Conservation (phyloP, 208 protist species). For the Herpetomonas samuelpessoai region DNA sequence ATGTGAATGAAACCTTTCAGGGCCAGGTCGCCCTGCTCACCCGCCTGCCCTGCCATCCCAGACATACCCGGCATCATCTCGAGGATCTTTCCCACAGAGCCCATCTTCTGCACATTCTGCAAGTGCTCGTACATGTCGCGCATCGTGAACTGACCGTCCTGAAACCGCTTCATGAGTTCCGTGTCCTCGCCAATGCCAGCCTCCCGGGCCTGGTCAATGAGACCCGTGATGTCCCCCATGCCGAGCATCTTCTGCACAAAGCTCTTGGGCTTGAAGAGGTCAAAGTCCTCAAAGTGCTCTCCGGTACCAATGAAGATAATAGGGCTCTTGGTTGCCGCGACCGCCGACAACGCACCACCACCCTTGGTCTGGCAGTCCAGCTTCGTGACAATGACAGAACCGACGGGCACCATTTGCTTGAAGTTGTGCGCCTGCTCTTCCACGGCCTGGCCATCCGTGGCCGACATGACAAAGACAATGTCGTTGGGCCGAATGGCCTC, state of each 20-base stretch:
- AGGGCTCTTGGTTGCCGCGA: conserved; percentile 97
- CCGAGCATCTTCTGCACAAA: conserved; percentile 95
- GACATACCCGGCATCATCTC: conserved; percentile 93
- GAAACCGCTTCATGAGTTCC: conserved; percentile 87
- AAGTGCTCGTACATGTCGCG: conserved; percentile 97
- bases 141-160: conserved; percentile 94
- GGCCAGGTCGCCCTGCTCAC: conserved; percentile 63
- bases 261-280: conserved; percentile 85
- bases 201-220: conserved; percentile 93
- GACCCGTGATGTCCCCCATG: conserved; percentile 93
- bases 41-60: conserved; percentile 44
- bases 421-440: conserved; percentile 95
- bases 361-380: conserved; percentile 99
- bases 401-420: conserved; percentile 92
- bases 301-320: conserved; percentile 99
- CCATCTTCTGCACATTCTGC: conserved; percentile 94
- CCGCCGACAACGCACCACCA: conserved; percentile 96
- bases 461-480: conserved; percentile 98
- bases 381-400: conserved; percentile 99
- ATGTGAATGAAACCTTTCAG: conserved; percentile 95
- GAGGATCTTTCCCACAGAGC: conserved; percentile 93
- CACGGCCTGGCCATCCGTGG: conserved; percentile 97
- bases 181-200: conserved; percentile 82
- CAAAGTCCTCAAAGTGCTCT: conserved; percentile 98
- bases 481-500: conserved; percentile 92